These are phyloP conservation scores for Pisolithus marmoratus DNA, from an alignment of 768 basidiomycete genomes.

Conservation along the genomic window DNA sequence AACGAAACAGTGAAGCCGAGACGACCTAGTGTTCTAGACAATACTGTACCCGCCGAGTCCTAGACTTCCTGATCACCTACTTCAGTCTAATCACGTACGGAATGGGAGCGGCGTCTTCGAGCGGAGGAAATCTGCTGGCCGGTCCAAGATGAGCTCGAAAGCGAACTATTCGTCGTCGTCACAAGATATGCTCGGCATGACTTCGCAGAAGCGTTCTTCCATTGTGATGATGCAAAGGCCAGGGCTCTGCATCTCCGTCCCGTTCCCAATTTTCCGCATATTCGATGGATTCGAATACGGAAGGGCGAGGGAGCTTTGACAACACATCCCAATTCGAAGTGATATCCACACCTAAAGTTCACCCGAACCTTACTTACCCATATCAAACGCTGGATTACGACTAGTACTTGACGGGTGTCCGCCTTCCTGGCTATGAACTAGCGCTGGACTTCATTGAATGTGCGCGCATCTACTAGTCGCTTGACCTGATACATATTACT, in stretches of 20 bases:
- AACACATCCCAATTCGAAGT: slow-evolving; percentile 59
- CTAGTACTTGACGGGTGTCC: slow-evolving; percentile 5
- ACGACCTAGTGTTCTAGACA: slow-evolving; percentile 44
- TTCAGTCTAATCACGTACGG: slow-evolving; percentile 28
- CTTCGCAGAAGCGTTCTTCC: slow-evolving; percentile 8
- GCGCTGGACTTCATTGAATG: no score
- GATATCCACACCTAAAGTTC: slow-evolving; percentile 44
- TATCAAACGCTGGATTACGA: slow-evolving; percentile 49
- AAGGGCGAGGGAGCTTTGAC: slow-evolving; percentile 52
- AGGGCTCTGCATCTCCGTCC: slow-evolving; percentile 23
- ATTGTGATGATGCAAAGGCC: slow-evolving; percentile 10
- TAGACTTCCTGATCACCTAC: slow-evolving; percentile 49
- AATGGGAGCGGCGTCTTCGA: slow-evolving; percentile 28
- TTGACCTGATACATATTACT: background rate
- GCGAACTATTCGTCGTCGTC: slow-evolving; percentile 24
- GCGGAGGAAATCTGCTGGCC: slow-evolving; percentile 15
- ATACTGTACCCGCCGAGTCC: slow-evolving; percentile 57
- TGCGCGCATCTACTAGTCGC: background rate
- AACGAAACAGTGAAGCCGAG: slow-evolving; percentile 33
- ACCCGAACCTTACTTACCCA: slow-evolving; percentile 46
- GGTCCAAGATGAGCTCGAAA: slow-evolving; percentile 14
- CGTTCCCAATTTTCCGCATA: slow-evolving; percentile 19
- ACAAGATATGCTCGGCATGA: slow-evolving; percentile 22
- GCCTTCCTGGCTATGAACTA: no score
- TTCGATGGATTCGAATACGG: slow-evolving; percentile 21